Evolutionary conservation across 2,329 filamentous ascomycete genomes (phyloP).

Genomic region (Neospermospora avenae): DNA sequence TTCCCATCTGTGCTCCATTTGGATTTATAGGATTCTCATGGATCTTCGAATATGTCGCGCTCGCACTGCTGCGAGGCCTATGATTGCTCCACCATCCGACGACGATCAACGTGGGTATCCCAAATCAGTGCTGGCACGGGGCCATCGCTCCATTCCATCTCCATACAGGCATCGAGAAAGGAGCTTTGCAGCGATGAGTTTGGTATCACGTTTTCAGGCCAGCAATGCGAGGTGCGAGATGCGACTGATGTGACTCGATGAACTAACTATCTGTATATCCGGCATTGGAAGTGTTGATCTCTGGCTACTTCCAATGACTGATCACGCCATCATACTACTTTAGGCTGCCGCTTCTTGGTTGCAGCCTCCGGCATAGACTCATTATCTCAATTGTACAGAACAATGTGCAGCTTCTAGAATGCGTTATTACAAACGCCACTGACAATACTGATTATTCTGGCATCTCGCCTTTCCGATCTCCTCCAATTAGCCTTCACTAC

Average conservation of each 20-base stretch:
- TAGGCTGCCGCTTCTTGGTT: neutral
- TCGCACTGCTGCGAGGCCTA: constrained; percentile 3
- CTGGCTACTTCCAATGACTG: constrained; percentile 1
- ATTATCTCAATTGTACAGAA: neutral
- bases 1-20: constrained; percentile 1
- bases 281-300: constrained; percentile 8
- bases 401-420: neutral
- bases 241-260: neutral
- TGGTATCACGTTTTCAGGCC: neutral
- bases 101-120: constrained; percentile 2
- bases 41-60: constrained; percentile 10
- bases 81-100: constrained; percentile 9
- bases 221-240: neutral
- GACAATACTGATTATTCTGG: neutral
- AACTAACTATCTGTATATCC: constrained; percentile 3
- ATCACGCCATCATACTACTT: neutral
- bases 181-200: constrained; percentile 3
- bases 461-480: neutral
- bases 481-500: neutral
- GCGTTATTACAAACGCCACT: neutral
- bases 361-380: neutral
- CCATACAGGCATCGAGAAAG: neutral
- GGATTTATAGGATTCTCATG: neutral
- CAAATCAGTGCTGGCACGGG: neutral
- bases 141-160: neutral